phyloP scores from a whole-genome alignment of 306 rosid species.

The Glycine latifolia region DNA sequence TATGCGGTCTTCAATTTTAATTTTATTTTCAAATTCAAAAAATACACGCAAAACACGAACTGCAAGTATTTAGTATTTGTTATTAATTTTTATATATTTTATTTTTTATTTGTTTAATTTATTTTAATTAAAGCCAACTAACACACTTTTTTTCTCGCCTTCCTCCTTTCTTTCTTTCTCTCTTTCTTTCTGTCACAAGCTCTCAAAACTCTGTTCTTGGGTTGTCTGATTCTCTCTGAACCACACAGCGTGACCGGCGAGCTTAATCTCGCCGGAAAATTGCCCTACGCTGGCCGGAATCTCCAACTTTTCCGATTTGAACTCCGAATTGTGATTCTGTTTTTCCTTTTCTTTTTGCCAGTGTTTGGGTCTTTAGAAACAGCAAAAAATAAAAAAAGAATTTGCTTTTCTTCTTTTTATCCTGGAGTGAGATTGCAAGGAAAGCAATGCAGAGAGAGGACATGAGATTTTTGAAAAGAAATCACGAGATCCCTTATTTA shows the following conservation, averaged over 20 bases:
- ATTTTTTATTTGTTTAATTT: background rate
- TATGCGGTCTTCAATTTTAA: slow-evolving; percentile 6
- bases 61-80: slow-evolving; percentile 48
- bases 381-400: background rate
- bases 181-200: background rate
- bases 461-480: slow-evolving; percentile 23
- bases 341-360: background rate
- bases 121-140: slow-evolving; percentile 48
- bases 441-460: slow-evolving; percentile 49
- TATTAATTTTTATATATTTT: background rate
- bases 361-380: slow-evolving; percentile 35
- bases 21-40: background rate
- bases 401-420: slow-evolving; percentile 29
- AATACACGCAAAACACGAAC: slow-evolving; percentile 25
- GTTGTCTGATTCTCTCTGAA: slow-evolving; percentile 50
- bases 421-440: slow-evolving; percentile 37
- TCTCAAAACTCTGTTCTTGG: slow-evolving; percentile 38
- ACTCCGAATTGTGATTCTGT: slow-evolving; percentile 30
- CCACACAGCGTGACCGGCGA: slow-evolving; percentile 59
- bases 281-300: slow-evolving; percentile 40
- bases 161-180: background rate
- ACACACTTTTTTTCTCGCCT: slow-evolving; percentile 21
- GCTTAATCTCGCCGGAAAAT: slow-evolving; percentile 55
- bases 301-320: slow-evolving; percentile 12
- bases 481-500: slow-evolving; percentile 44